phyloP scores from a whole-genome alignment of 2,329 filamentous ascomycete genomes.

The Aulographum hederae region DNA sequence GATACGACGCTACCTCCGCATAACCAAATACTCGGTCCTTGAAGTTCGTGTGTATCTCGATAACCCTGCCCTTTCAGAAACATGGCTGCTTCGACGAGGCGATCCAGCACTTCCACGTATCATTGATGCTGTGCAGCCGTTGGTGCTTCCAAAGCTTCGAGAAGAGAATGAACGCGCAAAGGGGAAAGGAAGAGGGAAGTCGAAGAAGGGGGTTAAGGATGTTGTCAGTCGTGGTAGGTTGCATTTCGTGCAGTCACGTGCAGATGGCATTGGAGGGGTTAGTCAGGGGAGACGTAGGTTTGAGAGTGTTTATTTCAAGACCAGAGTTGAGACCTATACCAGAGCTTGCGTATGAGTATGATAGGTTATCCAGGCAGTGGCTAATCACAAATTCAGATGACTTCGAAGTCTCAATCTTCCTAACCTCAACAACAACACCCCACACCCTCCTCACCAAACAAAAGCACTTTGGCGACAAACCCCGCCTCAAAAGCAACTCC shows the following conservation, averaged over 20 bases:
- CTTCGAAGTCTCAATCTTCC: slow-evolving; percentile 86
- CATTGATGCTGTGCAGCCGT: slow-evolving; percentile 66
- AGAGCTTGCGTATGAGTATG: neutral
- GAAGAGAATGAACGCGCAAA: slow-evolving; percentile 50
- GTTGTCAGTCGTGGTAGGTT: slow-evolving; percentile 55
- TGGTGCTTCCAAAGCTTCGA: slow-evolving; percentile 76
- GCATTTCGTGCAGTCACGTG: slow-evolving; percentile 1
- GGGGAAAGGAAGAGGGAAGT: slow-evolving; percentile 45
- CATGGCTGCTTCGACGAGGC: slow-evolving; percentile 66
- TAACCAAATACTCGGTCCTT: slow-evolving; percentile 85
- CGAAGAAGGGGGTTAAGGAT: slow-evolving; percentile 79
- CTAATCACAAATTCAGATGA: slow-evolving; percentile 42
- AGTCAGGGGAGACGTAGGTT: too few relatives aligned
- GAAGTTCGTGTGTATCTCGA: slow-evolving; percentile 95
- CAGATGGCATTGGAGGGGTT: too few relatives aligned
- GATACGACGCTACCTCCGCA: slow-evolving; percentile 73
- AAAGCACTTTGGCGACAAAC: slow-evolving; percentile 43
- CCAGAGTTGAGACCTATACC: neutral
- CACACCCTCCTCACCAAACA: slow-evolving; percentile 77
- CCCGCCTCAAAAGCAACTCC: slow-evolving; percentile 24
- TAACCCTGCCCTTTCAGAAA: slow-evolving; percentile 62
- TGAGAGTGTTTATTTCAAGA: too few relatives aligned
- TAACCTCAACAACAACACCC: slow-evolving; percentile 68
- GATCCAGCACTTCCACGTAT: slow-evolving; percentile 64
- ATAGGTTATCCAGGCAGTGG: neutral